Conservation (phyloP, 164 flowering plant genomes). For the Tinospora cordifolia region DNA sequence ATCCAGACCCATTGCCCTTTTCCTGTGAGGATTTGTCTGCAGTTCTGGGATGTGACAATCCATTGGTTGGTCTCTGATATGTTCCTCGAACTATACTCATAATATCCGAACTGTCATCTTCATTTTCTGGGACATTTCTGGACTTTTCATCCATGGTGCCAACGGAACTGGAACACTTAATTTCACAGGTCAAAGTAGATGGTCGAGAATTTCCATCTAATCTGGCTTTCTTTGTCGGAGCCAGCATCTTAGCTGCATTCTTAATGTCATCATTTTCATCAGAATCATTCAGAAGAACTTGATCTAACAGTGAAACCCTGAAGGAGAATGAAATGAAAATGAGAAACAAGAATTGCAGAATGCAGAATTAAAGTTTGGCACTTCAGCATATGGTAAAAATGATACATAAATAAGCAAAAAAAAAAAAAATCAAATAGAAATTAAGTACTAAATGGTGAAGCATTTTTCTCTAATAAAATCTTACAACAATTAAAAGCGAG, state of each 20-base stretch:
- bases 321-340: background rate
- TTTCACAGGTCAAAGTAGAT: conserved; percentile 16
- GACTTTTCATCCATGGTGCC: conserved; percentile 19
- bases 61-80: conserved; percentile 24
- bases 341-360: background rate
- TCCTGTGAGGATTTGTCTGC: conserved; percentile 25
- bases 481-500: background rate
- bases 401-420: background rate
- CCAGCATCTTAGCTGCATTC: conserved; percentile 19
- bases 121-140: conserved; percentile 19
- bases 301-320: conserved; percentile 7
- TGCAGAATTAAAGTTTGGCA: background rate
- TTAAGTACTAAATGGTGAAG: background rate
- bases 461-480: background rate
- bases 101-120: conserved; percentile 36
- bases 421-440: background rate
- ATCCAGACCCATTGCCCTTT: conserved; percentile 44
- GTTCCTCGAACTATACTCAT: conserved; percentile 57
- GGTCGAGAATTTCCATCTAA: conserved; percentile 21
- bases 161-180: background rate
- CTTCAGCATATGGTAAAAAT: conserved; percentile 4
- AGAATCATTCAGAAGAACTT: conserved; percentile 6
- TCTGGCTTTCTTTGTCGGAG: conserved; percentile 42
- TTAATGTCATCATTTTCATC: conserved; percentile 22
- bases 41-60: conserved; percentile 12